These are phyloP conservation scores for Daedalea quercina DNA, from an alignment of 768 basidiomycete genomes.

Conservation along the genomic window DNA sequence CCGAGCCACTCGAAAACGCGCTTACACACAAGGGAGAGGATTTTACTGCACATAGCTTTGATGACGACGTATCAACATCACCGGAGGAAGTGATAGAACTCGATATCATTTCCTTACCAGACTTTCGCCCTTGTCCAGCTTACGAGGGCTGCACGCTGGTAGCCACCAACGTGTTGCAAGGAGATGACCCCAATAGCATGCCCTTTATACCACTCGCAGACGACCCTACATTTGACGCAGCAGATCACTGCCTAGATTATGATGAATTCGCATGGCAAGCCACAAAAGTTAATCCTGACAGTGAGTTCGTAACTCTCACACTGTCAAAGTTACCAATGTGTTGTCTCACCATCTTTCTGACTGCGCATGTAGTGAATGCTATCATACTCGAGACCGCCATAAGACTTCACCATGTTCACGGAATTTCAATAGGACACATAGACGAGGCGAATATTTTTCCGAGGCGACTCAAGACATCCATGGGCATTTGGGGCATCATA, in stretches of 20 bases:
- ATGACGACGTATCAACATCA: slow-evolving; percentile 5
- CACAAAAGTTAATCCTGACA: slow-evolving; percentile 29
- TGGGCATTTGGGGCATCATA: slow-evolving; percentile 4
- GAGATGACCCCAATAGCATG: slow-evolving; percentile 53
- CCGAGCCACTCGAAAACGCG: not conserved
- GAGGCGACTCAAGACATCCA: not conserved
- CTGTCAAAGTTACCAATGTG: slow-evolving; percentile 1
- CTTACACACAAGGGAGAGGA: slow-evolving; percentile 6
- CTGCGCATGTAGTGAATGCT: slow-evolving; percentile 28
- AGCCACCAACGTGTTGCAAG: slow-evolving; percentile 38
- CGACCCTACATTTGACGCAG: slow-evolving; percentile 44
- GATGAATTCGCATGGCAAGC: slow-evolving; percentile 45
- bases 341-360: too few species aligned
- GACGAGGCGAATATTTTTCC: slow-evolving; percentile 24
- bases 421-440: slow-evolving; percentile 37
- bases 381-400: slow-evolving; percentile 43
- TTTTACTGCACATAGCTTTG: slow-evolving; percentile 3
- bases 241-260: slow-evolving; percentile 35
- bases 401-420: slow-evolving; percentile 32
- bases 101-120: not conserved
- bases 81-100: not conserved
- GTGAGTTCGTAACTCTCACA: slow-evolving; percentile 23
- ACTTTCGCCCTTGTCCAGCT: slow-evolving; percentile 23
- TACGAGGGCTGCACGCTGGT: slow-evolving; percentile 57
- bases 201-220: slow-evolving; percentile 59